Base-by-base conservation (phyloP, 164 flowering plant species). In the Annona cherimola region DNA sequence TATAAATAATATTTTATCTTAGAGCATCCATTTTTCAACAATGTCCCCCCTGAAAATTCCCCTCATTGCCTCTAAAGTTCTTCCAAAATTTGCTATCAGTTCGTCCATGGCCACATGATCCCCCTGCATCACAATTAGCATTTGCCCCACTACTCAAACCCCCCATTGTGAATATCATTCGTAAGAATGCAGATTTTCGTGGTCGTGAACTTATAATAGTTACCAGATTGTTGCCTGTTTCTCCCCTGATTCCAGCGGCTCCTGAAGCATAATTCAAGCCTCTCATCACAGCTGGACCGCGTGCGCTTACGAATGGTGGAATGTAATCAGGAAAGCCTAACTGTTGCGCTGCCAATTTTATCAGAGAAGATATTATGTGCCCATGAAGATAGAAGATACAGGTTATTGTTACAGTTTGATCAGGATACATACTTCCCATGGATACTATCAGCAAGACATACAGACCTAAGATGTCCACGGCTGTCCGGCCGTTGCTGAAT, bases 211-310 rank as follows among this genome's bases (percentile, higher is more conserved):
- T 26, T 26, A 26, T 26, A 26, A 26, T 26, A 26, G 1, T 42
- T 86, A 90, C 98, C 87, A 93, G 73, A 79, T 90, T 90, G 69
- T 78, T 81, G 61, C 98, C 96, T 9, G 96, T 89, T 69, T 91
- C 95, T 61, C 88, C 90, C 63, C 93, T 81, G 61, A 93, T 91
- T 2, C 98, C 96, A 12, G 98, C 75, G 9, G 92, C 98, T 42
- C 96, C 93, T 0, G 98, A 93, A 4, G 93, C 96, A 72, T 74
- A 93, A 76, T 93, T 93, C n/a, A 76, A 88, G 64, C 96, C 98
- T 68, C 82, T 78, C 12, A 87, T 66, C 40, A 91, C 18, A 4
- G 73, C 82, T 5, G 71, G 75, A 1, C 92, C 92, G 35, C 87
- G 71, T 12, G 82, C 69, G 54, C 81, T 77, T 8, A 89, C 79